phyloP scores from a whole-genome alignment of 2,329 filamentous ascomycete species.

The Diaporthe humulicola region DNA sequence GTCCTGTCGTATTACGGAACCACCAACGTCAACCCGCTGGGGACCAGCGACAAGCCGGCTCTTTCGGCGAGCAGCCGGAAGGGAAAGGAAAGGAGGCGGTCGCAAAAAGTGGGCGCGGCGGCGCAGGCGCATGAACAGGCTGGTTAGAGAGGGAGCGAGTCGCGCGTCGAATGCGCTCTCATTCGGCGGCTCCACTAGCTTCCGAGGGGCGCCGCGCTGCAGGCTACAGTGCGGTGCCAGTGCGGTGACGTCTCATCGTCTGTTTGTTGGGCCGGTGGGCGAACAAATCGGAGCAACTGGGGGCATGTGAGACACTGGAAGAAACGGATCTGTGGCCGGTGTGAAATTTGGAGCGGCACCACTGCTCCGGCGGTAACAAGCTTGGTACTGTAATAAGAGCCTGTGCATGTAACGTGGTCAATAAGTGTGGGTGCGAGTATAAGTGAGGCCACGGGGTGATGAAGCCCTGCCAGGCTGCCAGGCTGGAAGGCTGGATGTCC shows the following conservation, averaged over 20 bases:
- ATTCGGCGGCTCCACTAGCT: constrained; percentile 27
- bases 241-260: constrained; percentile 30
- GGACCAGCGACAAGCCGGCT: constrained; percentile 12
- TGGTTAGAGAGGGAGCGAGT: constrained; percentile 23
- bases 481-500: constrained; percentile 4
- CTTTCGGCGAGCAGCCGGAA: constrained; percentile 27
- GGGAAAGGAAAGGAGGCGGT: constrained; percentile 28
- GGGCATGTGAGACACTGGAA: constrained; percentile 26
- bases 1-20: neutral
- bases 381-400: constrained; percentile 18
- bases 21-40: neutral
- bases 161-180: constrained; percentile 22
- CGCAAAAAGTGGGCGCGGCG: constrained; percentile 28
- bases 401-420: constrained; percentile 20
- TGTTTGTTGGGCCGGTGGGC: constrained; percentile 16
- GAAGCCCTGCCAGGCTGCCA: constrained; percentile 18
- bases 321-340: constrained; percentile 32
- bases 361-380: constrained; percentile 26
- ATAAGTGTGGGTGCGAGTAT: neutral
- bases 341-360: constrained; percentile 29
- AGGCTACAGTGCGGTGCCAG: constrained; percentile 29
- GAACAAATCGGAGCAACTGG: constrained; percentile 27
- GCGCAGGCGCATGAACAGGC: constrained; percentile 26
- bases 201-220: constrained; percentile 21
- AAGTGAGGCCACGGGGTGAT: constrained; percentile 1